Base-by-base conservation (phyloP, 2,329 filamentous ascomycete species). In the Ophiognomonia clavigignenti-juglandacearum region DNA sequence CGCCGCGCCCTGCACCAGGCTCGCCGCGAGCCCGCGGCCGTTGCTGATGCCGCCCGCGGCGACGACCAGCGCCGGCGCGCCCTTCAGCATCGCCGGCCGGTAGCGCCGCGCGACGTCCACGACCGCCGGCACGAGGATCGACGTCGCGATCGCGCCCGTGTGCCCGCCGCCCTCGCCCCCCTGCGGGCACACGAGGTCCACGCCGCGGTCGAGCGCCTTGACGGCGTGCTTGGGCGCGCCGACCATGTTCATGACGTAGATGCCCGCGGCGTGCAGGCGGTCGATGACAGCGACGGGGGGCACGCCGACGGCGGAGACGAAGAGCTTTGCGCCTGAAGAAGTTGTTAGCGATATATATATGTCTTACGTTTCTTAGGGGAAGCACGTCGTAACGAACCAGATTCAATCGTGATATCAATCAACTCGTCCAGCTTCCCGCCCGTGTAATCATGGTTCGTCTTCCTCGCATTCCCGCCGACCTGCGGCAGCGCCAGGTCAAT, bases 181-280 rank as follows among this genome's bases (percentile, higher is more conserved):
- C 70, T 97, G 92, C 2, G 91, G 84, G 63, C 90, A 96, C 6
- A 97, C 78, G 54, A 96, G 84, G 67, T 97, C 92, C 9, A 95
- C 89, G 36, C 92, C 92, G 0, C 85, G 79, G 41, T 89, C 81
- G 4, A 97, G 72, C 3, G 91, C 91, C 70, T 96, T 96, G 63
- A 85, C 79, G 1, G 91, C 91, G 64, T 97, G 92, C 63, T 86
- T 89, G 2, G 92, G 91, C 58, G 91, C 87, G 0, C 92, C 92
- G 18, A 96, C 90, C 91, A 96, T 96, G 65, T 96, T 96, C 90
- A 96, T 96, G 29, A 96, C 76, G 50, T 95, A 63, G 34, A 97
- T 86, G 0, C 86, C 87, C 0, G 86, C 85, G 8, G 76, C 74
- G 61, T 97, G 92, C 37, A 97, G 73, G 38, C 82, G 71, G 56